A percentile compares a stretch with the other conserved stretches of the same genome.
Evolutionary conservation across 2,329 filamentous ascomycete genomes (phyloP).

Genomic region (Cytospora mali): DNA sequence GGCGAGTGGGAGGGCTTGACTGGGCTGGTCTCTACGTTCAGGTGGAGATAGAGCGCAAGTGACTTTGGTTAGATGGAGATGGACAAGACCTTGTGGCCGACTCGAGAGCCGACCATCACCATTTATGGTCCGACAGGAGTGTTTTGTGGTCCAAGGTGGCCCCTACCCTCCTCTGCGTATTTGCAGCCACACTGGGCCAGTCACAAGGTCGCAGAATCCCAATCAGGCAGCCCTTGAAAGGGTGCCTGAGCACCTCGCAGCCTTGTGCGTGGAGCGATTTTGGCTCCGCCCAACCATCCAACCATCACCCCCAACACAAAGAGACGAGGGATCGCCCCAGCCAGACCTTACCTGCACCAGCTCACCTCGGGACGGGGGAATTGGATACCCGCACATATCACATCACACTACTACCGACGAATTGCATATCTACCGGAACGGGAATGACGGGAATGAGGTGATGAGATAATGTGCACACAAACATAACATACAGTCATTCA

Average conservation of each 20-base stretch:
- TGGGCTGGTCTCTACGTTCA: background rate
- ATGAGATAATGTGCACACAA: conserved; percentile 20
- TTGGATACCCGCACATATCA: conserved; percentile 9
- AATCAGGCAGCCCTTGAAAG: conserved; percentile 8
- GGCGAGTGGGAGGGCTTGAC: conserved; percentile 7
- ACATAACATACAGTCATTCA: conserved; percentile 17
- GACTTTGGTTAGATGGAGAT: background rate
- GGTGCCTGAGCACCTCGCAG: background rate
- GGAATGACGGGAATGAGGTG: background rate
- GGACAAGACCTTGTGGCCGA: background rate
- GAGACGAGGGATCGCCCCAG: background rate
- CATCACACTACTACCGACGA: conserved; percentile 4
- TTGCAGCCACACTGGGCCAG: background rate
- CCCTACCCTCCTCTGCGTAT: background rate
- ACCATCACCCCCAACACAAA: background rate
- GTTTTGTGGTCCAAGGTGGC: background rate
- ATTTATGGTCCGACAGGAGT: background rate
- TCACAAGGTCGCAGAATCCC: background rate
- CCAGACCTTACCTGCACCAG: background rate
- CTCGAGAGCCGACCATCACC: background rate
- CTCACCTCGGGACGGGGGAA: background rate
- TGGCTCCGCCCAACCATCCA: background rate
- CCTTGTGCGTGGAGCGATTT: background rate
- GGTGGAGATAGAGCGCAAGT: background rate
- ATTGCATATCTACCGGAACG: conserved; percentile 19